These are phyloP conservation scores for Coelastrella sp. DNA, from an alignment of 139 green algal species.

Conservation along the genomic window DNA sequence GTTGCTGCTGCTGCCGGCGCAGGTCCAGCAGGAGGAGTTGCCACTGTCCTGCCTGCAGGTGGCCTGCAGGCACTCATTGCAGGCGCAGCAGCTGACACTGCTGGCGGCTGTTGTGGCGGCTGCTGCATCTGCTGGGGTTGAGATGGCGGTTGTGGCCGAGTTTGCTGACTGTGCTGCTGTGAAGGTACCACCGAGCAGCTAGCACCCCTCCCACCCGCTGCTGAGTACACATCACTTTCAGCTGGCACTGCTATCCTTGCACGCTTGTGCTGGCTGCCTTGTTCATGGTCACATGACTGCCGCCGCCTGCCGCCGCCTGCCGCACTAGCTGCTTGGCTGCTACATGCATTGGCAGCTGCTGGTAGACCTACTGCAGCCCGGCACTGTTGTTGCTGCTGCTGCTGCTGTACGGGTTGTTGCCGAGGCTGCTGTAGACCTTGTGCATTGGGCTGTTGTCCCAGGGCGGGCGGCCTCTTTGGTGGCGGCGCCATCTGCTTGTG, in stretches of 20 bases:
- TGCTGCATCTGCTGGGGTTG: background rate
- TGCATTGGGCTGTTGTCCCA: background rate
- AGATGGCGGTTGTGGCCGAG: background rate
- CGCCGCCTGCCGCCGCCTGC: background rate
- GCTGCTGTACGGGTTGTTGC: background rate
- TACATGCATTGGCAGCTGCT: slow-evolving; percentile 8
- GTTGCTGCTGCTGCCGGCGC: background rate
- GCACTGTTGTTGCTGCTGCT: background rate
- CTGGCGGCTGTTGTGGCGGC: background rate
- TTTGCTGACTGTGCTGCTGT: slow-evolving; percentile 1
- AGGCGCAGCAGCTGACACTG: background rate
- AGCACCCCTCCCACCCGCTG: background rate
- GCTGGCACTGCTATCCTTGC: background rate
- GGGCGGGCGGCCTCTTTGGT: background rate
- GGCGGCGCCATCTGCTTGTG: background rate
- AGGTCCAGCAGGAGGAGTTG: background rate
- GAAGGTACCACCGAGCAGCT: background rate
- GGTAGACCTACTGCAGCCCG: background rate
- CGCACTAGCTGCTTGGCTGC: background rate
- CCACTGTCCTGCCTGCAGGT: background rate
- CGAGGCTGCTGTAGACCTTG: background rate
- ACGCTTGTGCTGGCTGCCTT: slow-evolving; percentile 11
- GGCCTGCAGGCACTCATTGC: background rate
- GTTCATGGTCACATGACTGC: background rate
- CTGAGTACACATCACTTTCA: slow-evolving; percentile 4